phyloP scores from a whole-genome alignment of 192 early-diverging fungal genomes.

The Borealophlyctis nickersoniae region DNA sequence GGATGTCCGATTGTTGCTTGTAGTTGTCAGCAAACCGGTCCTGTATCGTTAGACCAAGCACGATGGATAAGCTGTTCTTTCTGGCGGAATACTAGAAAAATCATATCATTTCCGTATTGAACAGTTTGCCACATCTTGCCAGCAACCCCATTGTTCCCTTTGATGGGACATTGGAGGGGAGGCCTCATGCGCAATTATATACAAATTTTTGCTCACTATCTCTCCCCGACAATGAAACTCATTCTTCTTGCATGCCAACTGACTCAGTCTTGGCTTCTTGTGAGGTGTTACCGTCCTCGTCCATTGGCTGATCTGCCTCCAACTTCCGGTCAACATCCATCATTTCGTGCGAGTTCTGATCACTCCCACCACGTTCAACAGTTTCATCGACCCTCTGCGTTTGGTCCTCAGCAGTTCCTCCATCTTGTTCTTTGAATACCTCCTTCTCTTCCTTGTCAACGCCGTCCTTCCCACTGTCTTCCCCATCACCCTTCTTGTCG shows the following conservation, averaged over 20 bases:
- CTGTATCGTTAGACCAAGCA: too few species aligned
- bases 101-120: too few species aligned
- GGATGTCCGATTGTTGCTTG: too few species aligned
- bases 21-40: too few species aligned
- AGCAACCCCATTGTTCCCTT: too few species aligned
- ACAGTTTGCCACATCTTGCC: too few species aligned
- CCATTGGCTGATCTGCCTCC: neutral
- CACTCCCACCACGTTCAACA: neutral
- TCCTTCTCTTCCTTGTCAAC: constrained; percentile 5
- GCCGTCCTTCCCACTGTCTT: constrained; percentile 7
- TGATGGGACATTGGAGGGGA: too few species aligned
- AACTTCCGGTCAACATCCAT: neutral
- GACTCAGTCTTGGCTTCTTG: neutral
- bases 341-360: neutral
- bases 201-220: constrained; percentile 29
- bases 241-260: neutral
- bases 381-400: too few species aligned
- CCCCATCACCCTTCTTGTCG: constrained; percentile 1
- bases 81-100: too few species aligned
- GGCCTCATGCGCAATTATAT: too few species aligned
- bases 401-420: neutral
- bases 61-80: too few species aligned
- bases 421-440: neutral
- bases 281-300: neutral
- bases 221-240: neutral